These are phyloP conservation scores for Mortierella antarctica DNA, from an alignment of 192 early-diverging fungal genomes.

Conservation along the genomic window DNA sequence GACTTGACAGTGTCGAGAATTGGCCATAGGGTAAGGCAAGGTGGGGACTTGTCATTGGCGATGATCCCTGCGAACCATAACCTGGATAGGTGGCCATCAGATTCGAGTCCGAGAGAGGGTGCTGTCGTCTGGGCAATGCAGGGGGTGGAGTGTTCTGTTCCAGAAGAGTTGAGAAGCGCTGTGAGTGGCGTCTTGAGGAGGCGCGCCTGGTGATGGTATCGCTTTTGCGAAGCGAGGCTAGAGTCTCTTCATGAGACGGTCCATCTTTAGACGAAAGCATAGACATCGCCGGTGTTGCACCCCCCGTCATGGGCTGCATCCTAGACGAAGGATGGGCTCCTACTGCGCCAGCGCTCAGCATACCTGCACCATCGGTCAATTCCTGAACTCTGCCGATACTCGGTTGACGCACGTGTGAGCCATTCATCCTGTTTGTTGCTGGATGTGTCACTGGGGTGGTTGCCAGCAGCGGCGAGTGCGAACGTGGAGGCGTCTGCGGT, in stretches of 20 bases:
- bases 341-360: too few species aligned
- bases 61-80: conserved; percentile 7
- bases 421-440: neutral
- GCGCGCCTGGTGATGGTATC: conserved; percentile 45
- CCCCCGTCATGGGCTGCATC: too few species aligned
- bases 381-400: neutral
- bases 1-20: neutral
- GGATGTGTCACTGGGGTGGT: conserved; percentile 10
- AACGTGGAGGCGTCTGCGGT: neutral
- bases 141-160: conserved; percentile 37
- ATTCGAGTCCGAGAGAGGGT: conserved; percentile 19
- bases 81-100: conserved; percentile 32
- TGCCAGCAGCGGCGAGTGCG: neutral
- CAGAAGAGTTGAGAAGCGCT: conserved; percentile 45
- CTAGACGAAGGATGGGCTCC: too few species aligned
- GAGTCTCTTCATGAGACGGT: conserved; percentile 25
- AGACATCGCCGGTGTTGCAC: neutral
- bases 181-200: conserved; percentile 45
- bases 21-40: neutral
- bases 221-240: conserved; percentile 46
- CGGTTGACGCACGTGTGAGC: neutral
- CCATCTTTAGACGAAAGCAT: conserved; percentile 14
- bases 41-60: neutral
- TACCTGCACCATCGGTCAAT: neutral
- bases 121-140: conserved; percentile 23